Percentiles rank a stretch among this genome's conserved stretches.
Conservation (phyloP, 352 stramenopile genomes). For the Pythium aquatile region DNA sequence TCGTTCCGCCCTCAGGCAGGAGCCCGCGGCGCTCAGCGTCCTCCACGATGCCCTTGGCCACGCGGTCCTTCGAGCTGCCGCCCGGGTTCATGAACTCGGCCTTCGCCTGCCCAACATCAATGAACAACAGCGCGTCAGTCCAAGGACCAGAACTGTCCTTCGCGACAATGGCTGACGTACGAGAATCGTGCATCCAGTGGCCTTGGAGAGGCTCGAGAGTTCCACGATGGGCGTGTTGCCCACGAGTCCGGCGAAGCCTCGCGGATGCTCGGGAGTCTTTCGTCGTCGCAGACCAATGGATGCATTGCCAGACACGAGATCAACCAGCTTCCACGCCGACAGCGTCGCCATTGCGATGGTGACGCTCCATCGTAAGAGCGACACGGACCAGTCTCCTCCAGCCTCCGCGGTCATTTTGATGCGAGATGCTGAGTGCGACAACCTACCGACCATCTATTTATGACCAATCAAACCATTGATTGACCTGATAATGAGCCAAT, state of each 20-base stretch:
- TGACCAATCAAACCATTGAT: constrained; percentile 35
- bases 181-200: constrained; percentile 89
- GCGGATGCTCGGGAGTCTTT: constrained; percentile 25
- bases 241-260: constrained; percentile 87
- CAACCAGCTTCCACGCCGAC: constrained; percentile 68
- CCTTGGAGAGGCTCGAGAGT: constrained; percentile 87
- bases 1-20: constrained; percentile 89
- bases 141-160: no score
- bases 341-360: constrained; percentile 61
- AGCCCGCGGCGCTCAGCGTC: constrained; percentile 88
- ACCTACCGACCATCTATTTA: constrained; percentile 30
- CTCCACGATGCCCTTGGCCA: constrained; percentile 94
- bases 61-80: constrained; percentile 96
- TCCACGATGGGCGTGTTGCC: constrained; percentile 93
- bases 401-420: constrained; percentile 11
- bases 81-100: constrained; percentile 97
- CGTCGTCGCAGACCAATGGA: constrained; percentile 4
- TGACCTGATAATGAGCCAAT: not conserved
- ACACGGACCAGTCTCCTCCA: constrained; percentile 34
- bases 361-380: constrained; percentile 54
- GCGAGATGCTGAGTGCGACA: not conserved
- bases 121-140: not conserved
- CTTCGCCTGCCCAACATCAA: constrained; percentile 66
- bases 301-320: constrained; percentile 31
- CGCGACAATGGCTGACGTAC: constrained; percentile 29